Conservation (phyloP, 306 rosid species). For the Styphnolobium japonicum region DNA sequence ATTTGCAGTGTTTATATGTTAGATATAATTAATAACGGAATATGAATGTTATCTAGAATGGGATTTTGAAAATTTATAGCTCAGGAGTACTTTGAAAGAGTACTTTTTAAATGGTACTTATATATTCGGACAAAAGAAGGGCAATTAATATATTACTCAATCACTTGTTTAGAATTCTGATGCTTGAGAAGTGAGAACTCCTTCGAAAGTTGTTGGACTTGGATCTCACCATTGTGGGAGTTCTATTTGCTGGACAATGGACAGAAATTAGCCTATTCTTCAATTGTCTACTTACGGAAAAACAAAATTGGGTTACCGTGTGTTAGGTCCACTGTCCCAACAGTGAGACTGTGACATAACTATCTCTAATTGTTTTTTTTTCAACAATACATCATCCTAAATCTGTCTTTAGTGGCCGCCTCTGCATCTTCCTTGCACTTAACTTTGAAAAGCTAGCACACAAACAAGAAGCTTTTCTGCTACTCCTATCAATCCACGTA, state of each 20-base stretch:
- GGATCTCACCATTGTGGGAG: not conserved
- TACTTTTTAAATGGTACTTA: not conserved
- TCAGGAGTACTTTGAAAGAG: not conserved
- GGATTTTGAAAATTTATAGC: not conserved
- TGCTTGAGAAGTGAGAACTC: not conserved
- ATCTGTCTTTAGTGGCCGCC: constrained; percentile 24
- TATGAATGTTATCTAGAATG: too few relatives aligned
- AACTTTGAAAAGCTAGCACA: constrained; percentile 5
- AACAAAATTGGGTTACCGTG: not conserved
- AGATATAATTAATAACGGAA: too few relatives aligned
- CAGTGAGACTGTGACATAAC: constrained; percentile 6
- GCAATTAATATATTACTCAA: too few relatives aligned
- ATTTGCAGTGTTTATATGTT: too few relatives aligned
- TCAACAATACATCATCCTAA: not conserved
- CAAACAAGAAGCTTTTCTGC: not conserved
- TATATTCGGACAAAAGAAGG: too few relatives aligned
- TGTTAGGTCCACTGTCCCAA: constrained; percentile 24
- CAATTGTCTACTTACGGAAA: not conserved
- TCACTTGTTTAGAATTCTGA: not conserved
- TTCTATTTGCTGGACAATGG: not conserved
- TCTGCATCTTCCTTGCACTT: constrained; percentile 7
- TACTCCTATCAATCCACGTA: not conserved
- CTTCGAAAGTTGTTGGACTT: not conserved
- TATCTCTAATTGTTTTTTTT: not conserved
- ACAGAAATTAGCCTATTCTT: not conserved